Conservation (phyloP, 345 rosid species). For the Boechera retrofracta region DNA sequence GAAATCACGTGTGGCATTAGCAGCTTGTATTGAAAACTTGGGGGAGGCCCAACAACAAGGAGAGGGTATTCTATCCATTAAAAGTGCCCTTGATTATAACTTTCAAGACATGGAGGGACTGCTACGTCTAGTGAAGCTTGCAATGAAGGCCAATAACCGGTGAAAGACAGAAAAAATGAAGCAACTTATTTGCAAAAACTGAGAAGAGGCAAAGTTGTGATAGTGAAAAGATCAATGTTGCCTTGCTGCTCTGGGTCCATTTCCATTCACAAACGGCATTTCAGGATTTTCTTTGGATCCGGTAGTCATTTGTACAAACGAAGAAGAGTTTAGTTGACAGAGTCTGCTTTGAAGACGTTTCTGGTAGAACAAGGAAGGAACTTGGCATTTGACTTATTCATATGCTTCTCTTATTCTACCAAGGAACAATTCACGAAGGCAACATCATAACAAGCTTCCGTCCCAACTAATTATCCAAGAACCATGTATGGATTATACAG, state of each 20-base stretch:
- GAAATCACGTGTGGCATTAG: conserved; percentile 73
- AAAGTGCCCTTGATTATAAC: conserved; percentile 88
- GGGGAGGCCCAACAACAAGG: conserved; percentile 57
- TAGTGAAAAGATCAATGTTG: conserved; percentile 20
- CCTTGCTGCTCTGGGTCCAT: conserved; percentile 30
- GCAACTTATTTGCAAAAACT: conserved; percentile 35
- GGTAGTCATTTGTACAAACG: conserved; percentile 33
- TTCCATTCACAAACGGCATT: conserved; percentile 16
- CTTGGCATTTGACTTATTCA: conserved; percentile 25
- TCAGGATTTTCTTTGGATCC: conserved; percentile 33
- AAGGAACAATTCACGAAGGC: conserved; percentile 21
- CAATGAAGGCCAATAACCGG: conserved; percentile 76
- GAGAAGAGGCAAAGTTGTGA: conserved; percentile 30
- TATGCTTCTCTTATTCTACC: conserved; percentile 31
- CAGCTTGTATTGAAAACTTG: conserved; percentile 56
- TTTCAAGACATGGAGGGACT: conserved; percentile 92
- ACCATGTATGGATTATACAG: conserved; percentile 31
- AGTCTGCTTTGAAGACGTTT: conserved; percentile 32
- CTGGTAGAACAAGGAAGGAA: conserved; percentile 32
- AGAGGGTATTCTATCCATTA: conserved; percentile 71
- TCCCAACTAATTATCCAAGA: conserved; percentile 35
- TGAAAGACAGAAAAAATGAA: conserved; percentile 37
- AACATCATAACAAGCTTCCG: conserved; percentile 18
- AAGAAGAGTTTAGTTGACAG: conserved; percentile 25
- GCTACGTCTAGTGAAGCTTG: conserved; percentile 77